Evolutionary conservation across 2,329 filamentous ascomycete genomes (phyloP).

Genomic region (Ilyonectria mors-panacis): DNA sequence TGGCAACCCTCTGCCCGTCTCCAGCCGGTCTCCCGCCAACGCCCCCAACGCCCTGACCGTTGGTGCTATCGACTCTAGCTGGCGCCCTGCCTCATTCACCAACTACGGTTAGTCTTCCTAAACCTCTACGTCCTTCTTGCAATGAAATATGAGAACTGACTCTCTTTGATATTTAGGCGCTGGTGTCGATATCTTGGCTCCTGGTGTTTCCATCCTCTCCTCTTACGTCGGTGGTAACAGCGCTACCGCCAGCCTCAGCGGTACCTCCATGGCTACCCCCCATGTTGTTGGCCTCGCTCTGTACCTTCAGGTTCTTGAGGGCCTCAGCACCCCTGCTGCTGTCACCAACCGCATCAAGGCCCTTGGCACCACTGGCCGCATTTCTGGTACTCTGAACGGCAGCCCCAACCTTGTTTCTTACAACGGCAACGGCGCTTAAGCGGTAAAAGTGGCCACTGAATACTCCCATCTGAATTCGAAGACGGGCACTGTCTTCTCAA

Average conservation of each 20-base stretch:
- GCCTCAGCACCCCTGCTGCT: slow-evolving; percentile 57
- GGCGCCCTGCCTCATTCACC: slow-evolving; percentile 60
- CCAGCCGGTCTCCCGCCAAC: slow-evolving; percentile 62
- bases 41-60: slow-evolving; percentile 64
- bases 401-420: slow-evolving; percentile 63
- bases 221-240: slow-evolving; percentile 59
- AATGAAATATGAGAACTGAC: slow-evolving; percentile 10
- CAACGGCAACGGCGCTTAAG: slow-evolving; percentile 57
- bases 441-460: not conserved
- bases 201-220: slow-evolving; percentile 56
- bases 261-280: slow-evolving; percentile 60
- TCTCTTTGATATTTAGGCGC: slow-evolving; percentile 24
- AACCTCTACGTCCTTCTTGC: not conserved
- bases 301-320: slow-evolving; percentile 63
- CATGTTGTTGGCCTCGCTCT: slow-evolving; percentile 58
- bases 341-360: slow-evolving; percentile 60
- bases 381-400: slow-evolving; percentile 55
- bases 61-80: slow-evolving; percentile 58
- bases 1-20: slow-evolving; percentile 53
- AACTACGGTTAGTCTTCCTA: slow-evolving; percentile 59
- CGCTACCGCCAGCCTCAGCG: slow-evolving; percentile 55
- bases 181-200: slow-evolving; percentile 59
- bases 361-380: slow-evolving; percentile 57
- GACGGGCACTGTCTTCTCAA: not conserved
- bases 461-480: not conserved